phyloP scores from a whole-genome alignment of 768 basidiomycete species.

The Mycena venus region DNA sequence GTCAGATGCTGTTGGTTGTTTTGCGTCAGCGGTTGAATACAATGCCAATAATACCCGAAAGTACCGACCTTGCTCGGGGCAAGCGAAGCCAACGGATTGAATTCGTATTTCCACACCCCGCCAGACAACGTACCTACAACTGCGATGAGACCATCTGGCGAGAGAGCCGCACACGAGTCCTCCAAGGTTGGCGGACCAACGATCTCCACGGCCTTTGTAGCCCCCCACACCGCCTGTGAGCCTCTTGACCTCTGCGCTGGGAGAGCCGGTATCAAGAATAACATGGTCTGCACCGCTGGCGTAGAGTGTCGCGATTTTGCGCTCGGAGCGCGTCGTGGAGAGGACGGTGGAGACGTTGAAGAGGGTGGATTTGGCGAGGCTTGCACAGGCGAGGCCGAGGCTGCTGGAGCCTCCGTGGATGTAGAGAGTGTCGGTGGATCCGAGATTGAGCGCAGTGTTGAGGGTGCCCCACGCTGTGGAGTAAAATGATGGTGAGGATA shows the following conservation, averaged over 20 bases:
- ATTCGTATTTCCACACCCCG: constrained; percentile 39
- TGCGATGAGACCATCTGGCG: constrained; percentile 31
- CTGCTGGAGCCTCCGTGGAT: constrained; percentile 42
- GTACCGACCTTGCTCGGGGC: constrained; percentile 34
- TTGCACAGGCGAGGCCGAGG: constrained; percentile 37
- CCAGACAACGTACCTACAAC: constrained; percentile 35
- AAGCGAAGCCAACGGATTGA: constrained; percentile 33
- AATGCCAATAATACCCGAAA: background rate
- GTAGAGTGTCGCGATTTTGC: constrained; percentile 27
- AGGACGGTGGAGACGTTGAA: constrained; percentile 37
- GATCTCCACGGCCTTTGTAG: constrained; percentile 38
- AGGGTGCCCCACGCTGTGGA: constrained; percentile 37
- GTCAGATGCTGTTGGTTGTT: constrained; percentile 32
- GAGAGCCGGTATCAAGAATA: constrained; percentile 33
- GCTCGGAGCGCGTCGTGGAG: constrained; percentile 36
- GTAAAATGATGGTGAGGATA: background rate
- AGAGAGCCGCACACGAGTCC: constrained; percentile 33
- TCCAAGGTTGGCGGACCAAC: constrained; percentile 36
- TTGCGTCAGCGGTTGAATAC: background rate
- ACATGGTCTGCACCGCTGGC: constrained; percentile 37
- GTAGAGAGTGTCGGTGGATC: constrained; percentile 34
- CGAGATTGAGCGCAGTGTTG: constrained; percentile 26
- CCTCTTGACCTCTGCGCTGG: constrained; percentile 34
- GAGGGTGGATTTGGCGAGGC: constrained; percentile 37
- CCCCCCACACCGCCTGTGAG: constrained; percentile 35